Base-by-base conservation (phyloP, 768 basidiomycete species). In the Boletus vinaceobasis region DNA sequence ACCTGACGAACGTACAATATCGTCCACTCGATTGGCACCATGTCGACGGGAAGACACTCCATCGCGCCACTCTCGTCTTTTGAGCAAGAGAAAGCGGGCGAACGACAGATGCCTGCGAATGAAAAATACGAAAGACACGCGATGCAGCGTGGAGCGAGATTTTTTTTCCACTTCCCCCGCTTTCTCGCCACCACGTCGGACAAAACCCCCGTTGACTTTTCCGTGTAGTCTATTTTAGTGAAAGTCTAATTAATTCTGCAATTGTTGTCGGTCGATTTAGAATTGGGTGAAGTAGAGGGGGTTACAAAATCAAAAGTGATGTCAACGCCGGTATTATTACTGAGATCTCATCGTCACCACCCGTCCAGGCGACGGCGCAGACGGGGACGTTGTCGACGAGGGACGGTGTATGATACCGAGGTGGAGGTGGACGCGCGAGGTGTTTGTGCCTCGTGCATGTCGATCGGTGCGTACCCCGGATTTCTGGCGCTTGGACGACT, bases 81-180 rank as follows among this genome's bases (percentile, higher is more conserved):
- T 65, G 83, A 85, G 65, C 76, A 83, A 58, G 82, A 83, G 43
- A 74, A 75, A 56, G 78, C 77, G n/a, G 74, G 77, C 45, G 81
- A 82, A 26, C 73, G 80, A 46, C 66, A 80, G 45, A 75, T 81
- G 43, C 71, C 77, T n/a, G 53, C 53, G 51, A 80, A 79, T 10
- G 65, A 58, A 42, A 71, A 65, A 39, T 69, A 69, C 35, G 67
- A 70, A 17, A 56, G 68, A 50, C 71, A 64, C 51, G 55, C 59
- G 21, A 55, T 72, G 59, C 62, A 59, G 40, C 65, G 60, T 48
- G 65, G 64, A 52, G 47, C 40, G 5, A 60, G 21, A 42, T 17
- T 26, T 35, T 26, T 35, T 36, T 17, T 19, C 11, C 35, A 2
- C 14, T 40, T 31, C 32, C 38, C 23, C 29, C 23, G 23, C 23